Evolutionary conservation across 257 asterid species (phyloP).

Genomic region (Ocimum tenuiflorum): DNA sequence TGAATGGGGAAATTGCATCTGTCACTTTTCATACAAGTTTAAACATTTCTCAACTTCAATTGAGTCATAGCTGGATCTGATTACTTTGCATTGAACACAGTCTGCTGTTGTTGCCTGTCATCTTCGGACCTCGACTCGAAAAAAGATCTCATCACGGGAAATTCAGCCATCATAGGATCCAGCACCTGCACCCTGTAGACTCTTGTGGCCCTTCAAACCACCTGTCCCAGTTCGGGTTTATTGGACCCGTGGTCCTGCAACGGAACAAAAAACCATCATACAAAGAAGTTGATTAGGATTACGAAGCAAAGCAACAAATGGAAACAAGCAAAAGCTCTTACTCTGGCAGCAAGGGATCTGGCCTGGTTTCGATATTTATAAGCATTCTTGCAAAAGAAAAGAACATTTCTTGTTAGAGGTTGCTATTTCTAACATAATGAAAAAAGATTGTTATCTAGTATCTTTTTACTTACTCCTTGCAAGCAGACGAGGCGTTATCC

Average conservation of each 20-base stretch:
- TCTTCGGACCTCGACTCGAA: background rate
- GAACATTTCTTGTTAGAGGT: constrained; percentile 1
- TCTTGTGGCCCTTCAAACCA: constrained; percentile 92
- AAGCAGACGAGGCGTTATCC: constrained; percentile 75
- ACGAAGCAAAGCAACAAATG: background rate
- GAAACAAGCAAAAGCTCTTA: constrained; percentile 34
- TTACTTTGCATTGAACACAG: background rate
- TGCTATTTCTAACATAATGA: background rate
- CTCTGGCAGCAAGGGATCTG: constrained; percentile 81
- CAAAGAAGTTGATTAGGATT: background rate
- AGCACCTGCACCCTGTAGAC: constrained; percentile 83
- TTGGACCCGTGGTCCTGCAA: constrained; percentile 71
- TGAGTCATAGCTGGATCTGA: background rate
- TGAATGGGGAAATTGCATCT: constrained; percentile 9
- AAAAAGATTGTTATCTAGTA: background rate
- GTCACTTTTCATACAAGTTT: constrained; percentile 3
- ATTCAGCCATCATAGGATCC: constrained; percentile 49
- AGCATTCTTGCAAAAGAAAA: constrained; percentile 43
- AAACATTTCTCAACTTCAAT: constrained; percentile 6
- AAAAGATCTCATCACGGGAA: background rate
- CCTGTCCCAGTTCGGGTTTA: constrained; percentile 78
- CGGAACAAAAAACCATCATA: background rate
- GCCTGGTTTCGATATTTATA: constrained; percentile 48
- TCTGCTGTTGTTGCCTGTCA: constrained; percentile 6
- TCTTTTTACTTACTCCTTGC: constrained; percentile 71